Conservation (phyloP, 306 rosid genomes). For the Dalbergia oliveri region DNA sequence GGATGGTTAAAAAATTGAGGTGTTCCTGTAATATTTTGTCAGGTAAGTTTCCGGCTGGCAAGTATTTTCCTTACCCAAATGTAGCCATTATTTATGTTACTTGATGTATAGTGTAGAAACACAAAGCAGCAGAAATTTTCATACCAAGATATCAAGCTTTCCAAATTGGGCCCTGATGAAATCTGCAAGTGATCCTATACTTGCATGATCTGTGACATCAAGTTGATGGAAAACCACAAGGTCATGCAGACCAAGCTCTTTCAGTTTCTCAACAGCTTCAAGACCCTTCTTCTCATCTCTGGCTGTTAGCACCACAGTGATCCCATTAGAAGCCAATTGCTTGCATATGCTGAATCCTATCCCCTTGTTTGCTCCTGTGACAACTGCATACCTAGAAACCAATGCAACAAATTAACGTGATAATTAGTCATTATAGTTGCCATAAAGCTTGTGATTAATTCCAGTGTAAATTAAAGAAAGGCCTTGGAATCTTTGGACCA, state of each 20-base stretch:
- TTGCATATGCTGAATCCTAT: constrained; percentile 47
- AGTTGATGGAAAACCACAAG: constrained; percentile 49
- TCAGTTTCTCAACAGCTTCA: constrained; percentile 43
- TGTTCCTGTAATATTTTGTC: too few relatives aligned
- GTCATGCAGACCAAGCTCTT: constrained; percentile 25
- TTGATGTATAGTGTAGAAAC: neutral
- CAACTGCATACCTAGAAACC: constrained; percentile 39
- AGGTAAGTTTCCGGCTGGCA: too few relatives aligned
- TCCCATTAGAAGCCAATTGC: constrained; percentile 48
- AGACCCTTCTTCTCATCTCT: constrained; percentile 48
- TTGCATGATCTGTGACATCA: constrained; percentile 45
- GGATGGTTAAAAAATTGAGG: too few relatives aligned
- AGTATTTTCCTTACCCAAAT: too few relatives aligned
- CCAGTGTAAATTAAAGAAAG: neutral
- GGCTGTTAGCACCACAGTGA: constrained; percentile 46
- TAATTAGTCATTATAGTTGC: neutral
- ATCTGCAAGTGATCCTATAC: constrained; percentile 38
- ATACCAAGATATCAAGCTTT: constrained; percentile 55
- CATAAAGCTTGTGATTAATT: neutral
- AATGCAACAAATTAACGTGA: constrained; percentile 6
- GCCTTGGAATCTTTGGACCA: constrained; percentile 18
- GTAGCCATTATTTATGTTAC: too few relatives aligned
- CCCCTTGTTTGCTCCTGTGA: constrained; percentile 47
- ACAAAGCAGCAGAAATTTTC: neutral
- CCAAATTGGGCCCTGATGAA: constrained; percentile 45